Percentiles rank a stretch among this genome's conserved stretches.
Conservation (phyloP, 441 rosid genomes). For the Brassica hybrid region DNA sequence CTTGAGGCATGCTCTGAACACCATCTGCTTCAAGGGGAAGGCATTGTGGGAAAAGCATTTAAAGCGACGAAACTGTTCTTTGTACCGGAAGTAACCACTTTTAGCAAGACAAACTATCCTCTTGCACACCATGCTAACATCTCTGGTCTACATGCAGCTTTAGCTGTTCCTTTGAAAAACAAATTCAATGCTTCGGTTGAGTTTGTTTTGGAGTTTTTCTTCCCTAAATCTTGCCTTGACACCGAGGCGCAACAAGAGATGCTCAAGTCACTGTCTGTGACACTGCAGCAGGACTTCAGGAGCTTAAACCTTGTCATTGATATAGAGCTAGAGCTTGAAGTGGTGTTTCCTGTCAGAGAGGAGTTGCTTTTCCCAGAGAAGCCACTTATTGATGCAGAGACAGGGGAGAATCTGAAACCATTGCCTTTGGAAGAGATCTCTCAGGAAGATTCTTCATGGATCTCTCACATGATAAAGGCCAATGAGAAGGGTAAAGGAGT, state of each 20-base stretch:
- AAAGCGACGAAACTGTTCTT: conserved; percentile 59
- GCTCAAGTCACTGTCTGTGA: conserved; percentile 52
- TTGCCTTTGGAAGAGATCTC: conserved; percentile 38
- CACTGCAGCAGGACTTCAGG: conserved; percentile 57
- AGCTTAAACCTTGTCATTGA: conserved; percentile 54
- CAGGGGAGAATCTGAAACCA: conserved; percentile 25
- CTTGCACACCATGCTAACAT: conserved; percentile 83
- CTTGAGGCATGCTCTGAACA: conserved; percentile 83
- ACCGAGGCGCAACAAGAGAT: conserved; percentile 53
- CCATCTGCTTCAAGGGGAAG: conserved; percentile 71
- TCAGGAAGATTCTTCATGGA: conserved; percentile 62
- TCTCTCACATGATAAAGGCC: conserved; percentile 57
- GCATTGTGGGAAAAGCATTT: conserved; percentile 80
- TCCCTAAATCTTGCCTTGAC: conserved; percentile 62
- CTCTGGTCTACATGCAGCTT: conserved; percentile 66
- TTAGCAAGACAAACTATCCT: conserved; percentile 69
- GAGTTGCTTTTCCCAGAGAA: conserved; percentile 41
- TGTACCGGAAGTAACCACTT: conserved; percentile 57
- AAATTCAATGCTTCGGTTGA: conserved; percentile 55
- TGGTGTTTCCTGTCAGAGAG: conserved; percentile 49
- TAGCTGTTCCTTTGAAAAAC: conserved; percentile 65
- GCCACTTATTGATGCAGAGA: conserved; percentile 28
- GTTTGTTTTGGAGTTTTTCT: conserved; percentile 77
- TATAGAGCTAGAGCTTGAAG: conserved; percentile 55
- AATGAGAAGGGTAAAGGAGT: conserved; percentile 59